Evolutionary conservation across 768 basidiomycete genomes (phyloP).

Genomic region (Leccinum imitatum): DNA sequence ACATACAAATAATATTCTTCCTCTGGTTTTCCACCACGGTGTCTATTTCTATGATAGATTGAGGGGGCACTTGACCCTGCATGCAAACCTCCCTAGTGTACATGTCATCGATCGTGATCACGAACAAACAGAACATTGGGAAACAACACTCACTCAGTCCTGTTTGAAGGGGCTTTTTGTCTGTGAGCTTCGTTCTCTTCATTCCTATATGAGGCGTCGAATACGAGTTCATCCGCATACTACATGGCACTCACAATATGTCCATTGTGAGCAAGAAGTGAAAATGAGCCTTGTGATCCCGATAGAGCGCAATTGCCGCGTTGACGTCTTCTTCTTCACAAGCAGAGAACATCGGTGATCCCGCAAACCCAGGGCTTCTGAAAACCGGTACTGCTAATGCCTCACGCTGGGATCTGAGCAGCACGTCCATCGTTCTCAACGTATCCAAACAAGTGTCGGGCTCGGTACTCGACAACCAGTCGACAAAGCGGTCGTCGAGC

Average conservation of each 20-base stretch:
- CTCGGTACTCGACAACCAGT: slow-evolving; percentile 7
- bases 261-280: slow-evolving; percentile 11
- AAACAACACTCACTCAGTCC: not conserved
- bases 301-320: not conserved
- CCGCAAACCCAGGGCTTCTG: not conserved
- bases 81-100: not conserved
- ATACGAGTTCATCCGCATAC: not conserved
- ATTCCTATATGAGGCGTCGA: slow-evolving; percentile 1
- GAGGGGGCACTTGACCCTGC: not conserved
- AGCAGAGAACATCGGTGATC: not conserved
- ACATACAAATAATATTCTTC: slow-evolving; percentile 7
- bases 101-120: not conserved
- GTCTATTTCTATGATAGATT: not conserved
- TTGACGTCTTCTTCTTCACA: slow-evolving; percentile 2
- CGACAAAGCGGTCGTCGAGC: slow-evolving; percentile 1
- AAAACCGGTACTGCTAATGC: not conserved
- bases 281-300: slow-evolving; percentile 4
- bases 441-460: slow-evolving; percentile 7
- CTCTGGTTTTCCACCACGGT: not conserved
- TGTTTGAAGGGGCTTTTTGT: not conserved
- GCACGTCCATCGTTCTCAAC: slow-evolving; percentile 1
- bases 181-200: not conserved
- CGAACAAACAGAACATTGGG: too few species aligned
- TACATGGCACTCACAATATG: slow-evolving; percentile 8
- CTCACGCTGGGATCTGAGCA: not conserved